Base-by-base conservation (phyloP, 805 yeast genomes). In the Ogataea wickerhamii region DNA sequence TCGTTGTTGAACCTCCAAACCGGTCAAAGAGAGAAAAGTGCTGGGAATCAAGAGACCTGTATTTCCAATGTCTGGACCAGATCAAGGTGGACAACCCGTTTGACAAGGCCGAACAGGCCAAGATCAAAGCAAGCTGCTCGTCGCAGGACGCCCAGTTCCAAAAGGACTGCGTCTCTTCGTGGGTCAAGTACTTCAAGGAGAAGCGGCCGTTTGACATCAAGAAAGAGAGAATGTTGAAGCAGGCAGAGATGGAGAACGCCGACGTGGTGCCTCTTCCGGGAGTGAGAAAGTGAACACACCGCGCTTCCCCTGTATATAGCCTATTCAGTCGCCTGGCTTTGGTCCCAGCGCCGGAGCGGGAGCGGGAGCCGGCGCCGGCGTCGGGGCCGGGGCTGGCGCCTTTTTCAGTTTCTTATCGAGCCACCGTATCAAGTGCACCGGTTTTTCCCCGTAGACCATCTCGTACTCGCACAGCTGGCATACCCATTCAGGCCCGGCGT, bases 101-200 rank as follows among this genome's bases (percentile, higher is more conserved):
- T 37, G 86, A 79, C 43, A 71, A 76, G 7, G 67, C 68, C 36
- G 60, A 65, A 36, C 66, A 68, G 30, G 55, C 57, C 5, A 61
- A 62, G 21, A 77, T 87, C 28, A 70, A 73, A 36, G 52, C 63
- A 17, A 63, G 72, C 34, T 89, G 98, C 62, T 72, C 77, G 0
- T 39, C 44, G 2, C 71, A 79, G 54, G 76, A 78, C 46, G 54
- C 58, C n/a, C 71, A 68, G 27, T 87, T 86, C 48, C 78, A 83
- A 42, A 59, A 69, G n/a, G 78, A 80, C 49, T 89, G 98, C 62
- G 87, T 86, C 7, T 78, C 79, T 11, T 78, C 88, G 37, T 89
- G 98, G 98, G 87, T 77, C 44, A 71, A 82, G 43, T 88, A 89
- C 60, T 89, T 91, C 69, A 91, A 88, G 57, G 91, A 87, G 61